Conservation (phyloP, 495 filamentous ascomycete species). For the Cairneyella variabilis region DNA sequence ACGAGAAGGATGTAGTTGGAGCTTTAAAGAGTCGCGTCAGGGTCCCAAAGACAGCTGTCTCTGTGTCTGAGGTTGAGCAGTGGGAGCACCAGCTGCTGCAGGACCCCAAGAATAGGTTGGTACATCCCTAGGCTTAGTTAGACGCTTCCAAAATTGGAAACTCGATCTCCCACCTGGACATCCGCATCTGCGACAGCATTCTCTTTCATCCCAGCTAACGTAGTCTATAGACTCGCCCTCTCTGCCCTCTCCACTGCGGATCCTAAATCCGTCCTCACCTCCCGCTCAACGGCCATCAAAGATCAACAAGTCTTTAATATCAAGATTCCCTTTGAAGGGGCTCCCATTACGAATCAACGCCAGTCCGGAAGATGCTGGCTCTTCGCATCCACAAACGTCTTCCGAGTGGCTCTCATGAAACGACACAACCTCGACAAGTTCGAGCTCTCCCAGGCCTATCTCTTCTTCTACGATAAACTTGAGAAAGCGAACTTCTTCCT, state of each 20-base stretch:
- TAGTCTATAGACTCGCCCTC: conserved; percentile 61
- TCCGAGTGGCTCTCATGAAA: conserved; percentile 79
- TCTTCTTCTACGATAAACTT: conserved; percentile 95
- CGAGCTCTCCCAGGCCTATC: conserved; percentile 79
- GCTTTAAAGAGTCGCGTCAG: conserved; percentile 15
- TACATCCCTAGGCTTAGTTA: neutral
- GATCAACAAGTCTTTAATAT: conserved; percentile 78
- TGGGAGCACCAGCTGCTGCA: conserved; percentile 60
- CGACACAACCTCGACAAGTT: conserved; percentile 72
- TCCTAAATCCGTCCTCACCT: conserved; percentile 48
- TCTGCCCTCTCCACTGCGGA: conserved; percentile 59
- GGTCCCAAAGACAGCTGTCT: conserved; percentile 33
- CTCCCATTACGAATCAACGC: conserved; percentile 80
- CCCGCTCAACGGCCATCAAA: conserved; percentile 51
- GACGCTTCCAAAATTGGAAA: no score
- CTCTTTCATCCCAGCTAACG: no score
- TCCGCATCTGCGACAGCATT: no score
- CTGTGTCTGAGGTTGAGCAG: conserved; percentile 39
- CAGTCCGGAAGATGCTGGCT: conserved; percentile 83
- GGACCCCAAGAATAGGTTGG: conserved; percentile 59
- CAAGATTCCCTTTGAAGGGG: conserved; percentile 76
- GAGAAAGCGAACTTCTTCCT: conserved; percentile 90
- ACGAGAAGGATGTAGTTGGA: conserved; percentile 24
- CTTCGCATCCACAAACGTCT: conserved; percentile 83
- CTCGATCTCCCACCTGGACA: no score